Percentiles rank a stretch among this genome's conserved stretches.
Conservation (phyloP, 208 protist species). For the Trypanosoma avium region DNA sequence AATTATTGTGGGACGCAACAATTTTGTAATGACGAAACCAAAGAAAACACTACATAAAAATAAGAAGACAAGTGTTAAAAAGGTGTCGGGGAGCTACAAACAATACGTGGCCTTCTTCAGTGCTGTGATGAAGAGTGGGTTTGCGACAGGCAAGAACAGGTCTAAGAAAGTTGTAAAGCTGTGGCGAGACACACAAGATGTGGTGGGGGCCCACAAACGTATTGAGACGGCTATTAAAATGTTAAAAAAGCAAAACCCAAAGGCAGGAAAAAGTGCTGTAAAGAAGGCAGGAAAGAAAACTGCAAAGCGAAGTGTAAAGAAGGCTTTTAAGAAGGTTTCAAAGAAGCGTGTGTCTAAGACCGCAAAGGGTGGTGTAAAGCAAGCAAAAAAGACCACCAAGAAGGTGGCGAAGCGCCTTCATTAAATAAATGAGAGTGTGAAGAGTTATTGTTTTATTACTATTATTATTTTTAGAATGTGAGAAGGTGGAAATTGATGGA, state of each 20-base stretch:
- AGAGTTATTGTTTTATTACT: background rate
- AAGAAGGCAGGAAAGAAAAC: constrained; percentile 1
- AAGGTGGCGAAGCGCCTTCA: background rate
- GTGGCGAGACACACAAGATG: constrained; percentile 1
- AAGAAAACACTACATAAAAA: too few species aligned
- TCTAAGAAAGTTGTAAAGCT: background rate
- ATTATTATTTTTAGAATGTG: background rate
- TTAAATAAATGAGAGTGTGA: background rate
- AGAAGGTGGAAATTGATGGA: too few species aligned
- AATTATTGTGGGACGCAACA: too few species aligned
- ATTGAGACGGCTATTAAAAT: constrained; percentile 1
- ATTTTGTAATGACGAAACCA: too few species aligned
- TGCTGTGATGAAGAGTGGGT: background rate
- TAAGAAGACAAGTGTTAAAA: background rate
- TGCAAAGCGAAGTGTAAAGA: background rate
- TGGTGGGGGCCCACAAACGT: background rate
- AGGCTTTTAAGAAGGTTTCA: constrained; percentile 10
- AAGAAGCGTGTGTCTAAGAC: too few species aligned
- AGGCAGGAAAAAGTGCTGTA: background rate
- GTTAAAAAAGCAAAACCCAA: background rate
- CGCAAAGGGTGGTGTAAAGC: too few species aligned
- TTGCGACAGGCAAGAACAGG: background rate
- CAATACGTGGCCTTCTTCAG: background rate
- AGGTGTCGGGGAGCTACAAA: background rate
- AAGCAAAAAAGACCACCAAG: background rate